Evolutionary conservation across 306 rosid species (phyloP), one percentile per base, ranked within the genome.

Genomic region (Fragaria nilgerrensis): DNA sequence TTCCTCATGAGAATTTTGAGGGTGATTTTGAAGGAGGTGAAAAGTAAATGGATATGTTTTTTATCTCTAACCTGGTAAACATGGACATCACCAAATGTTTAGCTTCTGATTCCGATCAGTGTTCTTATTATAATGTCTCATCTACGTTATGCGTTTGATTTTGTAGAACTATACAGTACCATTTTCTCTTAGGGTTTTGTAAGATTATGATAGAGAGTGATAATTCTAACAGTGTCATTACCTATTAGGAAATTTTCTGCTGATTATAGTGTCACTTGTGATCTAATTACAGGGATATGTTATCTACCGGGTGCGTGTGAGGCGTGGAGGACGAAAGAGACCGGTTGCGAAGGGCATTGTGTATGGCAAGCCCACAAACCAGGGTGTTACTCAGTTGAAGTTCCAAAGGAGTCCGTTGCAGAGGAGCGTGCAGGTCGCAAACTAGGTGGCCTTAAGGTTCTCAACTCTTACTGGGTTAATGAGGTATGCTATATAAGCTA

Each of bases 311-410:
- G 89, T 93, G 52, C 92, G 97, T n/a, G 98, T 93, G 7, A 86
- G 93, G n/a, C 90, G 98, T 75, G 96, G 98, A 79, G 97, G 98
- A 1, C 73, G 97, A 9, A 91, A 93, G 90, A 93, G 98, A 74
- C 97, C 97, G 32, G 98, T 93, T 56, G 86, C 97, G 75, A 91
- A 93, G 76, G 98, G 97, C 80, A 93, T 93, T 77, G 98, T 93
- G 36, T 93, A 90, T 44, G 98, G 97, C 3, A 91, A 93, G 81
- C 98, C 98, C 22, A 93, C 98, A 15, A 93, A 93, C 77, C 98
- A 93, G 75, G 98, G 98, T n/a, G 98, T 93, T 41, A 91, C 96
- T 3, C 98, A 93, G 36, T 84, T 91, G 45, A 93, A 93, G 64
- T 93, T 93, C 68, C 98, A 93, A 75, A 83, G 98, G 1, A 91